Evolutionary conservation across 352 stramenopile genomes (phyloP).

Genomic region (Pythium sukuiense): DNA sequence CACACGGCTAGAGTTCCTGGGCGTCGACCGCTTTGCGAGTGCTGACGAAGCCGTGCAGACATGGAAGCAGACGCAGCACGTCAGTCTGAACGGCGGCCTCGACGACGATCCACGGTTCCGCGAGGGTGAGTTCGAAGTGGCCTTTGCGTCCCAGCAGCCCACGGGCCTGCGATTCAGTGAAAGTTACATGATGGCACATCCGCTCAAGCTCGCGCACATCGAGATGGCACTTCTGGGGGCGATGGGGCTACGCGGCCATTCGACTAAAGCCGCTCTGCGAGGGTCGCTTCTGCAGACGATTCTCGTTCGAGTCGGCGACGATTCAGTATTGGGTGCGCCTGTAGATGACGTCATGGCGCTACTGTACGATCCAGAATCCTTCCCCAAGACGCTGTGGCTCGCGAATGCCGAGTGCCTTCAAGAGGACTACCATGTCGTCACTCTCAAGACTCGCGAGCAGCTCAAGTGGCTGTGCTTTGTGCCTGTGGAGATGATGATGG

Average conservation of each 20-base stretch:
- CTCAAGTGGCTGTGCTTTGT: slow-evolving; percentile 37
- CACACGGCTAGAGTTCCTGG: slow-evolving; percentile 36
- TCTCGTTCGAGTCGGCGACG: slow-evolving; percentile 31
- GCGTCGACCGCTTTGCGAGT: slow-evolving; percentile 28
- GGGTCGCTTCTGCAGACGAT: slow-evolving; percentile 20
- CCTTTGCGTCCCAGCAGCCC: slow-evolving; percentile 33
- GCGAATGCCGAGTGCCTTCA: slow-evolving; percentile 21
- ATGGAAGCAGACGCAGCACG: slow-evolving; percentile 28
- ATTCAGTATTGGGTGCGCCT: slow-evolving; percentile 36
- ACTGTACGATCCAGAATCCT: slow-evolving; percentile 28
- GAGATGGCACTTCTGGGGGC: slow-evolving; percentile 21
- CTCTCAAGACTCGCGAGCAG: slow-evolving; percentile 24
- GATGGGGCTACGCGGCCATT: neutral
- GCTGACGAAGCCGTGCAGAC: slow-evolving; percentile 20
- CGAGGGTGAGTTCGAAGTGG: slow-evolving; percentile 44
- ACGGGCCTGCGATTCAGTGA: slow-evolving; percentile 38
- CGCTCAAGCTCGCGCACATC: slow-evolving; percentile 31
- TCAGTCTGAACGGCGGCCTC: neutral
- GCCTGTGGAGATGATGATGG: slow-evolving; percentile 40
- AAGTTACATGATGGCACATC: slow-evolving; percentile 38
- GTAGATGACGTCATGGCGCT: slow-evolving; percentile 34
- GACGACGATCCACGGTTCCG: slow-evolving; percentile 16
- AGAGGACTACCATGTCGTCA: slow-evolving; percentile 34
- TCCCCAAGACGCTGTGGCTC: slow-evolving; percentile 41
- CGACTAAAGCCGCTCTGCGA: neutral